Evolutionary conservation across 2,329 filamentous ascomycete species (phyloP), one percentile per base, ranked within the genome.

Genomic region (Neopestalotiopsis sp.): DNA sequence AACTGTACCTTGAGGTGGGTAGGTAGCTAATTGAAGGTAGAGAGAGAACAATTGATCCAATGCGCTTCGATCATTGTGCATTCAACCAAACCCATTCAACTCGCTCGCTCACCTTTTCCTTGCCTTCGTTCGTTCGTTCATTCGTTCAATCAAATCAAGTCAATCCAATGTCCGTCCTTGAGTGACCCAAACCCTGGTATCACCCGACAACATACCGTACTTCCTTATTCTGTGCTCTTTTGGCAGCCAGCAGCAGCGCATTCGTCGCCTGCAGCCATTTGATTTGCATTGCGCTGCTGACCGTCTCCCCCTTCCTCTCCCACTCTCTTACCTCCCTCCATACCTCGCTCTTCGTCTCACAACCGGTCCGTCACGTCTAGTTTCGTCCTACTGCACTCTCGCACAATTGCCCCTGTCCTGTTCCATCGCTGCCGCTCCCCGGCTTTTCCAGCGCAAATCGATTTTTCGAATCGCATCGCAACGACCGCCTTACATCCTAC

Each of bases 71-170:
- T 52, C 45, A 20, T n/a, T 52, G 45, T 38, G 34, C 34, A 38
- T 38, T 38, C 34, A 52, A 24, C n/a, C 17, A 17, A 52, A 52
- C 45, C 45, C 45, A 20, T 52, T 52, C 45, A 52, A 52, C n/a
- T 52, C n/a, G 45, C 17, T 52, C 45, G 45, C 45, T 52, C 45
- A n/a, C 45, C 9, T 52, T 38, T 38, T 38, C 34, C 34, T 38
- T 38, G 34, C 34, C 34, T 38, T 38, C 34, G 34, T 38, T 38
- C 34, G 34, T 38, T 52, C 45, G 45, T 52, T 52, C 42, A n/a
- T 49, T 49, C 45, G 45, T n/a, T 52, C 45, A n/a, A 52, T 52
- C 45, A 52, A 52, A 52, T 52, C 45, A 52, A 52, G n/a, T 52
- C 45, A 49, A 49, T 49, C 45, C 45, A 52, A 52, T 52, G 45